These are phyloP conservation scores for Gardenia jasminoides DNA, from an alignment of 257 asterid species.

Conservation along the genomic window DNA sequence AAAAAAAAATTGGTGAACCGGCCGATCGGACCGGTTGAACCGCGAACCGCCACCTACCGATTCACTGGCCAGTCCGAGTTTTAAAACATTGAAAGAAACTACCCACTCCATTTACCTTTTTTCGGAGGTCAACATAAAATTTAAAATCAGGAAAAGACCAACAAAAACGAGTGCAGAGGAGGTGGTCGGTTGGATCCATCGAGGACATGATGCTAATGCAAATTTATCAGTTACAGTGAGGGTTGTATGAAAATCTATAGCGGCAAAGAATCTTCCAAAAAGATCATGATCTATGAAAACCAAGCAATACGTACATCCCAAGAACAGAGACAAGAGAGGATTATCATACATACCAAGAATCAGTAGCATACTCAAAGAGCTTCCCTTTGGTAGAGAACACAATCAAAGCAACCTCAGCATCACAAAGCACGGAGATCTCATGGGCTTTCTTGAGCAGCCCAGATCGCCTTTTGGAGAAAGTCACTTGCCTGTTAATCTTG, in stretches of 20 bases:
- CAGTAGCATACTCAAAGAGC: constrained; percentile 69
- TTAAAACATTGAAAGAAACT: too few species aligned
- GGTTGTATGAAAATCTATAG: neutral
- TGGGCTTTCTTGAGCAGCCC: constrained; percentile 81
- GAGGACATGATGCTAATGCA: neutral
- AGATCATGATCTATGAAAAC: too few species aligned
- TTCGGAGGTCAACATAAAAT: neutral
- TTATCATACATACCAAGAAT: constrained; percentile 52
- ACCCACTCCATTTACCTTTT: neutral
- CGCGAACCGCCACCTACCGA: too few species aligned
- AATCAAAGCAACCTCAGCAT: constrained; percentile 78
- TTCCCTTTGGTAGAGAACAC: constrained; percentile 83
- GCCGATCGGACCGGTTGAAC: too few species aligned
- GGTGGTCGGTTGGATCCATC: neutral
- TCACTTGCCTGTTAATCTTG: constrained; percentile 80
- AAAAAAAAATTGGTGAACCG: too few species aligned
- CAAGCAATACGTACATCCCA: neutral
- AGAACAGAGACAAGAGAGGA: neutral
- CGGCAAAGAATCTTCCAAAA: neutral
- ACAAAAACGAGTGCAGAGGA: neutral
- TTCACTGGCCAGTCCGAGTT: too few species aligned
- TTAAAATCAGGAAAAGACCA: neutral
- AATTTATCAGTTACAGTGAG: too few species aligned
- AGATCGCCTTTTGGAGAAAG: constrained; percentile 72
- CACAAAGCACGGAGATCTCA: constrained; percentile 86